These are phyloP conservation scores for Dioszegia crocea DNA, from an alignment of 768 basidiomycete genomes.

Conservation along the genomic window DNA sequence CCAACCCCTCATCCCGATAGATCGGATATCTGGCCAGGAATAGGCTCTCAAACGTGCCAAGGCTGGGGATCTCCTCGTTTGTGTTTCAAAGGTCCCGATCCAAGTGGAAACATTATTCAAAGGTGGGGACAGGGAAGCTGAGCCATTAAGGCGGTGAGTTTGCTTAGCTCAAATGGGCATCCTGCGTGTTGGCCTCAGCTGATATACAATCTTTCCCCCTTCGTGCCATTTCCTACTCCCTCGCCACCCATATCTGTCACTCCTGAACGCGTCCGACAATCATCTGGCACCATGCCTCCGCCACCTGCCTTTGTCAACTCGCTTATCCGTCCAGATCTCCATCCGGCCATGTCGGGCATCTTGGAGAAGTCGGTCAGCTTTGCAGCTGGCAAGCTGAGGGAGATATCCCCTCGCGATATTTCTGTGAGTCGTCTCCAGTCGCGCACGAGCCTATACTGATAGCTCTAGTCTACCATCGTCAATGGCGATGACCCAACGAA, in stretches of 20 bases:
- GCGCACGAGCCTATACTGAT: not conserved
- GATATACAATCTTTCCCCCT: slow-evolving; percentile 1
- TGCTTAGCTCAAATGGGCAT: not conserved
- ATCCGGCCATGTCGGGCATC: not conserved
- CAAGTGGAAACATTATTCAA: not conserved
- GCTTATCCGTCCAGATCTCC: not conserved
- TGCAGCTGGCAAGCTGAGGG: not conserved
- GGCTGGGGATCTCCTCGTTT: not conserved
- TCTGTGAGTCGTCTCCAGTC: slow-evolving; percentile 1
- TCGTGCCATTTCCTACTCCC: not conserved
- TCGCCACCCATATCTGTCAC: not conserved
- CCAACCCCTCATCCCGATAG: no score
- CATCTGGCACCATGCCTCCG: not conserved
- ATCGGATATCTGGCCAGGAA: no score
- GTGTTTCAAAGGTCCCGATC: not conserved
- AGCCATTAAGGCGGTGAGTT: not conserved
- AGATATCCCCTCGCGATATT: not conserved
- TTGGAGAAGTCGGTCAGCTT: not conserved
- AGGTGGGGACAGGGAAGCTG: not conserved
- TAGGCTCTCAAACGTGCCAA: not conserved
- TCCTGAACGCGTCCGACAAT: not conserved
- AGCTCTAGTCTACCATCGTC: slow-evolving; percentile 54
- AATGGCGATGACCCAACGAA: slow-evolving; percentile 67
- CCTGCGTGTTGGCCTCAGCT: not conserved
- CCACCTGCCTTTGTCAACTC: not conserved